These are phyloP conservation scores for Abrus precatorius DNA, from an alignment of 306 rosid genomes.

Conservation along the genomic window DNA sequence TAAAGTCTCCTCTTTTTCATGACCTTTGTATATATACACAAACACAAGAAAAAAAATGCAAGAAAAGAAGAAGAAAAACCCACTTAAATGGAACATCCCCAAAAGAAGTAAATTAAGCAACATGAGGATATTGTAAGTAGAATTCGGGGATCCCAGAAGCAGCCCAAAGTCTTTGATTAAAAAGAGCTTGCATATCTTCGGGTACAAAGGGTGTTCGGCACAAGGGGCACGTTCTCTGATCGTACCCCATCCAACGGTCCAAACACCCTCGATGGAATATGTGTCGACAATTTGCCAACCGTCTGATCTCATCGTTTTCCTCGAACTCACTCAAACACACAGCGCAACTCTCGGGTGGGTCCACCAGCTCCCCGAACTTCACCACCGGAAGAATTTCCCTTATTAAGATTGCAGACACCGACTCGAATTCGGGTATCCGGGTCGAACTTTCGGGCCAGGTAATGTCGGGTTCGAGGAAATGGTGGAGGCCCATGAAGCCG, in stretches of 20 bases:
- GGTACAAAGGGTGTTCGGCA: slow-evolving; percentile 80
- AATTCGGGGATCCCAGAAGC: slow-evolving; percentile 81
- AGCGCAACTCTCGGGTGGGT: slow-evolving; percentile 83
- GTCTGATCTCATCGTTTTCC: slow-evolving; percentile 74
- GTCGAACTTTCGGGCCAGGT: slow-evolving; percentile 49
- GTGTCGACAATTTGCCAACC: slow-evolving; percentile 76
- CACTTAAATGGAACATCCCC: background rate
- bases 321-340: slow-evolving; percentile 87
- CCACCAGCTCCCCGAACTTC: slow-evolving; percentile 72
- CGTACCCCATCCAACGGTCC: slow-evolving; percentile 96
- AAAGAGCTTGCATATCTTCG: slow-evolving; percentile 57
- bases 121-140: slow-evolving; percentile 15
- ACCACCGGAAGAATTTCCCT: slow-evolving; percentile 74
- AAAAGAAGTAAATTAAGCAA: background rate
- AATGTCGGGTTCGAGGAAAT: slow-evolving; percentile 81
- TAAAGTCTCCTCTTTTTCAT: slow-evolving; percentile 23
- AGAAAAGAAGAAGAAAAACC: too few relatives aligned
- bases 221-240: slow-evolving; percentile 87
- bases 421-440: slow-evolving; percentile 60
- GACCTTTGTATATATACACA: slow-evolving; percentile 38
- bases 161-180: slow-evolving; percentile 73
- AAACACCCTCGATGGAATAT: slow-evolving; percentile 82
- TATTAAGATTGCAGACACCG: slow-evolving; percentile 67
- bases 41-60: background rate
- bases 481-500: slow-evolving; percentile 63